Evolutionary conservation across 202 grass and related monocot species (phyloP).

Genomic region (Schoenoplectus triqueter): DNA sequence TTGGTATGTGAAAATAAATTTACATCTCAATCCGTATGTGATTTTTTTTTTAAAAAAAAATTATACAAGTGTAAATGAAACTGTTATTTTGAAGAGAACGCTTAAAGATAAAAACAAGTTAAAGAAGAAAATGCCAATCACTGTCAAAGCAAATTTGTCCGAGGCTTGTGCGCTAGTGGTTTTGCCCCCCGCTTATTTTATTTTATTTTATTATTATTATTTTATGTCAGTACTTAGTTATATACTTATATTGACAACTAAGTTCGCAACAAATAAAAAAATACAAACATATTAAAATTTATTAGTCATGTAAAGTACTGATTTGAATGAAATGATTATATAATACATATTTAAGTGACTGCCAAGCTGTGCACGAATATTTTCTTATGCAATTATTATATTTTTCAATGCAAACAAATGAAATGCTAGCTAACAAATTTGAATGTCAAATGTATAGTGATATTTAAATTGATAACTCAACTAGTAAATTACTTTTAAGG

Average conservation of each 20-base stretch:
- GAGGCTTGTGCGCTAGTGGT: too few species aligned
- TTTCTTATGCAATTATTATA: neutral
- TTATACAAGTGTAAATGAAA: too few species aligned
- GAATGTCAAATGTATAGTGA: neutral
- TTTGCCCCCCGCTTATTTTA: too few species aligned
- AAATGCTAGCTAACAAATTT: slow-evolving; percentile 13
- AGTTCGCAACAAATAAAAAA: neutral
- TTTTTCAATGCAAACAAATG: neutral
- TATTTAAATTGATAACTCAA: neutral
- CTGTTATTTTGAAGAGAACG: too few species aligned
- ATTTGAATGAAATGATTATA: neutral
- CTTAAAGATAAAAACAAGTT: neutral
- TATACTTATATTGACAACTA: neutral
- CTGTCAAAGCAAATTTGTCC: neutral
- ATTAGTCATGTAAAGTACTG: neutral
- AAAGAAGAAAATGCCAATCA: neutral
- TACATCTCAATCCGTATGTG: too few species aligned
- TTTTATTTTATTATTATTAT: neutral
- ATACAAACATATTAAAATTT: neutral
- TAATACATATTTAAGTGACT: neutral
- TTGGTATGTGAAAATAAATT: too few species aligned
- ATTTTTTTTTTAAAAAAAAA: too few species aligned
- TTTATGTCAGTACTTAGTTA: neutral
- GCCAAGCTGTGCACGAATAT: neutral
- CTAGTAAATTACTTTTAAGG: neutral